Conservation (phyloP, 1,284 basidiomycete genomes). For the Gomphus sp. region DNA sequence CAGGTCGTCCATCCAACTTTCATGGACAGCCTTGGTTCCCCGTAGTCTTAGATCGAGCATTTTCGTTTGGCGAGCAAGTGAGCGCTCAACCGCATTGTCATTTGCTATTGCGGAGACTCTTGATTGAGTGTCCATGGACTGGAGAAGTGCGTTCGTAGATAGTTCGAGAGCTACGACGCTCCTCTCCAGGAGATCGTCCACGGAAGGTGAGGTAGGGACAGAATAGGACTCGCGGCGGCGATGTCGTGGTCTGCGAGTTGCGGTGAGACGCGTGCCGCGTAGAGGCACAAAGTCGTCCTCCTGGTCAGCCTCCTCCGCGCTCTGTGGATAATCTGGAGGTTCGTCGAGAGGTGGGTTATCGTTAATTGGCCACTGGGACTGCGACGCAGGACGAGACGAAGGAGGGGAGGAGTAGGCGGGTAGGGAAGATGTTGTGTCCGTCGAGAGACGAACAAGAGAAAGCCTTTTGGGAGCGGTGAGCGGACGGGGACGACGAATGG, state of each 20-base stretch:
- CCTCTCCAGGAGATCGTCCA: conserved; percentile 68
- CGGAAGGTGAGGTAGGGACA: conserved; percentile 28
- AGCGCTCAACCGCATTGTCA: conserved; percentile 30
- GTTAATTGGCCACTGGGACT: conserved; percentile 11
- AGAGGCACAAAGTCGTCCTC: conserved; percentile 27
- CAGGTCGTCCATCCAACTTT: conserved; percentile 56
- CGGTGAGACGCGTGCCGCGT: conserved; percentile 13
- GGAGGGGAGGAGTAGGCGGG: conserved; percentile 52
- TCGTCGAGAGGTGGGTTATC: conserved; percentile 33
- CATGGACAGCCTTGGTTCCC: conserved; percentile 31
- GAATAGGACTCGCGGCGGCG: conserved; percentile 1
- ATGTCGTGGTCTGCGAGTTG: conserved; percentile 11
- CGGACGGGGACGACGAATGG: not conserved
- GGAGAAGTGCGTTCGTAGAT: conserved; percentile 67
- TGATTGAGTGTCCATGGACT: conserved; percentile 59
- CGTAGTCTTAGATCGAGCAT: conserved; percentile 43
- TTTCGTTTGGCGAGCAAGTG: conserved; percentile 26
- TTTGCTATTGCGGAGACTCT: conserved; percentile 21
- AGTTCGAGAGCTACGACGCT: conserved; percentile 76
- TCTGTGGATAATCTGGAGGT: conserved; percentile 68
- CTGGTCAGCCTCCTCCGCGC: conserved; percentile 65
- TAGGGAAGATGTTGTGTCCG: conserved; percentile 58
- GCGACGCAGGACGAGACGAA: conserved; percentile 16
- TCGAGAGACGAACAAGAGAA: conserved; percentile 50
- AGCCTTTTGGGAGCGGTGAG: conserved; percentile 26